Conservation (phyloP, 192 early-diverging fungal species). For the Allomyces arbusculus region DNA sequence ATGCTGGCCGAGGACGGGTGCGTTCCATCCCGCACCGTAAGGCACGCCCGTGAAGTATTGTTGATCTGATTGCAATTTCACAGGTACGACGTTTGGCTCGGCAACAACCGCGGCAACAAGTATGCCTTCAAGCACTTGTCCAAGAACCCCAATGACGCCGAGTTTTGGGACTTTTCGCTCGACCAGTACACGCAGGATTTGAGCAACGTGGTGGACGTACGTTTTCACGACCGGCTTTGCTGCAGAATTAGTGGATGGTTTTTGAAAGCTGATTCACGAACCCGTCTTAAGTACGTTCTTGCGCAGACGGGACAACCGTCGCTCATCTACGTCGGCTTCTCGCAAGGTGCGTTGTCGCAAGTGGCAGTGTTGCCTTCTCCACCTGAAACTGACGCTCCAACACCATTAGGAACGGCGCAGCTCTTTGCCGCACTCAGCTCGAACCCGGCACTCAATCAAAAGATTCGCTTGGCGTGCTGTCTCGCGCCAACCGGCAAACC, state of each 20-base stretch:
- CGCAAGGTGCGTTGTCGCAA: slow-evolving; percentile 33
- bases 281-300: slow-evolving; percentile 46
- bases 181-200: slow-evolving; percentile 76
- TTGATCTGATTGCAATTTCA: background rate
- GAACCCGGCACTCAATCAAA: slow-evolving; percentile 53
- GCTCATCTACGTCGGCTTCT: slow-evolving; percentile 88
- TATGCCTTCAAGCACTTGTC: slow-evolving; percentile 67
- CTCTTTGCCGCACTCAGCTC: slow-evolving; percentile 71
- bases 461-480: slow-evolving; percentile 36
- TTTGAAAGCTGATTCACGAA: background rate
- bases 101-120: slow-evolving; percentile 86
- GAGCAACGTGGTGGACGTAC: slow-evolving; percentile 60
- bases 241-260: background rate
- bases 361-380: background rate
- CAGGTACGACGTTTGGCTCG: slow-evolving; percentile 87
- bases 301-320: slow-evolving; percentile 52
- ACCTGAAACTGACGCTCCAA: background rate
- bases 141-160: slow-evolving; percentile 36
- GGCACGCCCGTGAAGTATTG: background rate
- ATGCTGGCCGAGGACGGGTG: slow-evolving; percentile 61
- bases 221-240: background rate
- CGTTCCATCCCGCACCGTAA: background rate
- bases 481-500: slow-evolving; percentile 78
- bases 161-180: slow-evolving; percentile 87
- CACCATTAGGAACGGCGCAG: slow-evolving; percentile 43